Evolutionary conservation across 768 basidiomycete genomes (phyloP), one percentile per base, ranked within the genome.

Genomic region (Lactarius sanguifluus): DNA sequence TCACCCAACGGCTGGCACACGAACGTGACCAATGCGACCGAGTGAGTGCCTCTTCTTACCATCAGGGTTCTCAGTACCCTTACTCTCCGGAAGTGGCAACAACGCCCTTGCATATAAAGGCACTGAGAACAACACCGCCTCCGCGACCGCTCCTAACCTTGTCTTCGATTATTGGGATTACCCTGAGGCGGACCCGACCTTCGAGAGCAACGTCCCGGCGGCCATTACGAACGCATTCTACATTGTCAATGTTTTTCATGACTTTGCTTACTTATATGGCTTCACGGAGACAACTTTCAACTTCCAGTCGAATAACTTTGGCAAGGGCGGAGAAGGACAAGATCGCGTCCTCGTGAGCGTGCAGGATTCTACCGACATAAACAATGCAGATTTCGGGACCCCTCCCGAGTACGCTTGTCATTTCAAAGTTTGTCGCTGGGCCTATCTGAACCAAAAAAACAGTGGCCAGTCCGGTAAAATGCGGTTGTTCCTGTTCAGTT

Each of bases 1-100:
- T 88, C 86, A n/a, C 86, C 86, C 38, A 69, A 78, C n/a, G 86
- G 86, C 38, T 86, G 86, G 85, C 83, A 86, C 70, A 73, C 73
- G 12, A 76, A 76, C 72, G 79, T 77, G n/a, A 73, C 73, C 16
- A 78, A 77, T 23, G 64, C 68, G 7, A 76, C 76, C 15, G 65
- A 69, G 55, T 73, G 43, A 61, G 71, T 52, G n/a, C 30, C 18
- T 20, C 34, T 3, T 60, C 4, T 16, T 18, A 40, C 41, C 23
- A 18, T 40, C 8, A 34, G 23, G 23, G 18, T 25, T 16, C 20
- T 0, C n/a, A 25, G 16, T 50, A 15, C 28, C 20, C 12, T 63
- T 32, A 38, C n/a, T 23, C 25, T 47, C 18, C 16, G n/a, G 34
- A 47, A 74, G 73, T 18, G 75, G 79, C n/a, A 82, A 81, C 76